These are phyloP conservation scores for Cyberlindnera saturnus DNA, from an alignment of 805 yeast genomes.

Conservation along the genomic window DNA sequence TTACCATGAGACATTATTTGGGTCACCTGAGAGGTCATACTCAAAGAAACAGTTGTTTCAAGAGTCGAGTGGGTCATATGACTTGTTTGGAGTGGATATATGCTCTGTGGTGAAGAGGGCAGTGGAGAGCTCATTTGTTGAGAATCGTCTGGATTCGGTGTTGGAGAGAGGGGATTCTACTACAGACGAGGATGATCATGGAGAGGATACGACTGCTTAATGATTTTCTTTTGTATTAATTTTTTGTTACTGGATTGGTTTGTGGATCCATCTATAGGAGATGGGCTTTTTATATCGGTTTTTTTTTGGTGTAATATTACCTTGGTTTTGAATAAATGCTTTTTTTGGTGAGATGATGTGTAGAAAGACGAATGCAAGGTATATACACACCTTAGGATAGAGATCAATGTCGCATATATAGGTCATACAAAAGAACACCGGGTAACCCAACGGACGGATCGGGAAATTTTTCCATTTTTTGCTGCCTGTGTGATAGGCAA, in stretches of 20 bases:
- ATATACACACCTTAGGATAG: too few species aligned
- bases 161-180: constrained; percentile 3
- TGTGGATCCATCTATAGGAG: neutral
- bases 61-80: constrained; percentile 21
- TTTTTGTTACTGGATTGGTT: neutral
- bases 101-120: constrained; percentile 45
- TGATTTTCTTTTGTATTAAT: neutral
- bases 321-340: too few species aligned
- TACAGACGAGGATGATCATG: constrained; percentile 12
- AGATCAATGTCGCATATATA: too few species aligned
- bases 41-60: constrained; percentile 5
- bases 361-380: too few species aligned
- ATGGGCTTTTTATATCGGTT: too few species aligned
- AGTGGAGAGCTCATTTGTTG: constrained; percentile 22
- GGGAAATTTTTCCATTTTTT: too few species aligned
- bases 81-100: constrained; percentile 54
- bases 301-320: too few species aligned
- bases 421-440: too few species aligned
- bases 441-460: too few species aligned
- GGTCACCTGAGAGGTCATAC: constrained; percentile 28
- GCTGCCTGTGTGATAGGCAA: too few species aligned
- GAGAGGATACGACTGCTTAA: neutral
- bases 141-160: constrained; percentile 2
- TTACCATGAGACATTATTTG: constrained; percentile 25
- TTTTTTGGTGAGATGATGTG: too few species aligned